Conservation (phyloP, 1,284 basidiomycete species). For the Salmacisia buchloeana region DNA sequence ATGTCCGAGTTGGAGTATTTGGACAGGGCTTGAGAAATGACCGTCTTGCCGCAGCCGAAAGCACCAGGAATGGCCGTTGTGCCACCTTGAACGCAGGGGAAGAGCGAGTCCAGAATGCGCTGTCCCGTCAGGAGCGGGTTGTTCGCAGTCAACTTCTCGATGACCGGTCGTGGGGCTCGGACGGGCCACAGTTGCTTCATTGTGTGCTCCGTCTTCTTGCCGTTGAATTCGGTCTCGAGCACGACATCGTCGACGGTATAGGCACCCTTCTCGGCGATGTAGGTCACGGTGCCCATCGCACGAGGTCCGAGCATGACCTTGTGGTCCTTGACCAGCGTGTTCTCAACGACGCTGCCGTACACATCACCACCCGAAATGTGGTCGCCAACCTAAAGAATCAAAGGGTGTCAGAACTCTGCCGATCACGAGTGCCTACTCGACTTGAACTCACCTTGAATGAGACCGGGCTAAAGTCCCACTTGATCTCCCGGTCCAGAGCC, state of each 20-base stretch:
- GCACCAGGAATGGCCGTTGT: conserved; percentile 99
- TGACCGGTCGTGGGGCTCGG: conserved; percentile 88
- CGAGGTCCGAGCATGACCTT: conserved; percentile 94
- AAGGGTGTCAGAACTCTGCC: conserved; percentile 42
- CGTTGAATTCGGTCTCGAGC: conserved; percentile 95
- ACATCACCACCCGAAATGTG: conserved; percentile 96
- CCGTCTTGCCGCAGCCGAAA: conserved; percentile 71
- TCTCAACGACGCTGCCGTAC: conserved; percentile 92
- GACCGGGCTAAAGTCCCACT: conserved; percentile 95
- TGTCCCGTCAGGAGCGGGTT: conserved; percentile 92
- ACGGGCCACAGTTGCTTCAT: conserved; percentile 99
- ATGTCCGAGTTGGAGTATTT: conserved; percentile 99
- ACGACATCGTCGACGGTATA: conserved; percentile 91
- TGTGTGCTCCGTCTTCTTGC: conserved; percentile 84
- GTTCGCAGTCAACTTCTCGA: conserved; percentile 89
- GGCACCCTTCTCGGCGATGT: conserved; percentile 87
- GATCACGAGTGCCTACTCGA: conserved; percentile 50
- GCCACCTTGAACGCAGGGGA: conserved; percentile 98
- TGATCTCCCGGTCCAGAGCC: conserved; percentile 76
- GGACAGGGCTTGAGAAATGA: conserved; percentile 66
- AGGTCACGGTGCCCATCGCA: conserved; percentile 88
- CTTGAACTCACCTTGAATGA: conserved; percentile 56
- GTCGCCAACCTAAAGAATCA: conserved; percentile 60
- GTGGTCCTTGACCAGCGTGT: conserved; percentile 91
- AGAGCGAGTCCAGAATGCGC: conserved; percentile 91